Evolutionary conservation across 768 basidiomycete species (phyloP), one percentile per base, ranked within the genome.

Genomic region (Suillus subalutaceus): DNA sequence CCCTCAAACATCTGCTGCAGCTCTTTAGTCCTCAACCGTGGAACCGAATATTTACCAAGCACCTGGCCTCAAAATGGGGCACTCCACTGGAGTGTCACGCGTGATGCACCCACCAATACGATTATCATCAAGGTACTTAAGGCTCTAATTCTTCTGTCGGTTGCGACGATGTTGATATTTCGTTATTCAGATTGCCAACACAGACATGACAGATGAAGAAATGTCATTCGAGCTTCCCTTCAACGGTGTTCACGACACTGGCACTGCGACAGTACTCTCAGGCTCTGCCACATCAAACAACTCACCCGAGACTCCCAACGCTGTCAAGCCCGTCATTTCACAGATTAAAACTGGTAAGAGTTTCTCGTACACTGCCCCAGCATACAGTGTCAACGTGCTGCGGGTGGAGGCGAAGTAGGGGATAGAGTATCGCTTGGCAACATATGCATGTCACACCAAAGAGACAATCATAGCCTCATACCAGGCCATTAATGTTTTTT

Each of bases 11-110:
- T 43, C 71, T 66, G 32, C 38, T 63, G 16, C 67, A 90, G 89
- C 79, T 91, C 43, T 90, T 90, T 79, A 86, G 87, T 63, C n/a
- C 67, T 81, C 20, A 87, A 90, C 72, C 77, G 84, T 48, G 90
- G 90, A 6, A 85, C 88, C 50, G 82, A 83, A 69, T 90, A 88
- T 70, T 72, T 90, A 1, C 86, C 89, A 3, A 89, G 86, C 72
- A 90, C 87, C 0, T 79, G 88, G 0, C 88, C 89, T 0, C 61
- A 68, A 0, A 72, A 67, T 4, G 87, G 86, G 12, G 85, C 85
- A 0, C 72, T 88, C 1, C 83, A 86, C 74, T 91, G 90, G 90
- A 88, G 87, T 67, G 83, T 90, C 67, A 79, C 80, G 2, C 74
- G 71, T 18, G 76, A 73, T 20, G 65, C 70, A 41, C 71, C 77